Evolutionary conservation across 495 filamentous ascomycete species (phyloP).

Genomic region (Cryomyces antarcticus): DNA sequence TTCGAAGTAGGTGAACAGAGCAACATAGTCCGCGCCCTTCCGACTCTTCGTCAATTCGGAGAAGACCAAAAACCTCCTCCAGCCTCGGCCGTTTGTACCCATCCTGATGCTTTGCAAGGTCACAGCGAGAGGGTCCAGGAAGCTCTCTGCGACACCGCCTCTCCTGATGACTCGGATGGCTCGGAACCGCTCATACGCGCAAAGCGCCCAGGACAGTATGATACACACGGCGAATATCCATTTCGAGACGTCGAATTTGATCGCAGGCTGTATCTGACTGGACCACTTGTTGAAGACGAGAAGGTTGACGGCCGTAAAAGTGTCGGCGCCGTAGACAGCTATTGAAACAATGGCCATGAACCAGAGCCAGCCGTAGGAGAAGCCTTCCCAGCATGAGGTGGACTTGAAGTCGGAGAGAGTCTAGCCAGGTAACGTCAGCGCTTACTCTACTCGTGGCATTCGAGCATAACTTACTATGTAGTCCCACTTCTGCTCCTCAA

Average conservation of each 20-base stretch:
- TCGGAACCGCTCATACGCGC: conserved; percentile 53
- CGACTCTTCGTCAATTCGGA: conserved; percentile 78
- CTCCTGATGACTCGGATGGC: conserved; percentile 61
- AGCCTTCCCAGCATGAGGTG: conserved; percentile 46
- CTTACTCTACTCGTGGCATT: neutral
- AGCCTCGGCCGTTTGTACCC: conserved; percentile 44
- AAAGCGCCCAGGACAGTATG: conserved; percentile 60
- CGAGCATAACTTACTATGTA: conserved; percentile 50
- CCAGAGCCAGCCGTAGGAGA: conserved; percentile 75
- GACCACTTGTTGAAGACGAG: conserved; percentile 54
- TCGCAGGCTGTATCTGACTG: conserved; percentile 39
- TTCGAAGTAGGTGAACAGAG: conserved; percentile 82
- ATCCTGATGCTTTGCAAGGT: conserved; percentile 59
- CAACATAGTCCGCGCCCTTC: conserved; percentile 78
- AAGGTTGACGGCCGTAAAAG: conserved; percentile 79
- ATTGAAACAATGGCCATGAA: conserved; percentile 56
- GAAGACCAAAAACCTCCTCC: conserved; percentile 79
- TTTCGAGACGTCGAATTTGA: conserved; percentile 50
- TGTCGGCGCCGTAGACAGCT: conserved; percentile 77
- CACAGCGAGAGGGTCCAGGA: conserved; percentile 69
- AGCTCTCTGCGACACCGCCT: conserved; percentile 75
- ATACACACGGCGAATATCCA: conserved; percentile 89
- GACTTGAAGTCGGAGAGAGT: conserved; percentile 79
- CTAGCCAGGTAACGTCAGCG: conserved; percentile 21
- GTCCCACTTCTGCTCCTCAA: conserved; percentile 79